phyloP scores from a whole-genome alignment of 257 asterid genomes.

The Przewalskia tangutica region DNA sequence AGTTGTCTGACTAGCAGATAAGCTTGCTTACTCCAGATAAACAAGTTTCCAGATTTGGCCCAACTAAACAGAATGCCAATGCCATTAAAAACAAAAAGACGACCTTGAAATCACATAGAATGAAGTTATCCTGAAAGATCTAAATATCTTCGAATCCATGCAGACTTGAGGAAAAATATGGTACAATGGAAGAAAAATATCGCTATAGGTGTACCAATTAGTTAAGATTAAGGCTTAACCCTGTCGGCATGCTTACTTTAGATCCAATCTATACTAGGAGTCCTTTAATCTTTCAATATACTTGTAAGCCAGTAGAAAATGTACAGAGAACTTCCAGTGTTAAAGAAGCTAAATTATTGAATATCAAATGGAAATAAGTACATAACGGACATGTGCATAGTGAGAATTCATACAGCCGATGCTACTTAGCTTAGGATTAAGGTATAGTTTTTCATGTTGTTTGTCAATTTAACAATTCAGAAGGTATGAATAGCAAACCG shows the following conservation, averaged over 20 bases:
- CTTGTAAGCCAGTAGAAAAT: neutral
- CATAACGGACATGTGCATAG: neutral
- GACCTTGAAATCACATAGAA: neutral
- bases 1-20: neutral
- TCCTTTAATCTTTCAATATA: neutral
- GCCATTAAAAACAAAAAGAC: neutral
- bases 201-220: neutral
- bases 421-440: neutral
- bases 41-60: neutral
- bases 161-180: neutral
- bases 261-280: neutral
- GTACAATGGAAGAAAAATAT: neutral
- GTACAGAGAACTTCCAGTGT: neutral
- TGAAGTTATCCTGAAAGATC: neutral
- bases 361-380: neutral
- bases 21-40: neutral
- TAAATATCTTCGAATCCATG: neutral
- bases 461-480: neutral
- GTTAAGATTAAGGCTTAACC: neutral
- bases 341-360: neutral
- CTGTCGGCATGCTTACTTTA: neutral
- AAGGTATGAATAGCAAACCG: neutral
- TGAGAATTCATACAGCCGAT: neutral
- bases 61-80: neutral
- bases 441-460: neutral